These are phyloP conservation scores for Amanita rimosa DNA, from an alignment of 768 basidiomycete genomes.

Conservation along the genomic window DNA sequence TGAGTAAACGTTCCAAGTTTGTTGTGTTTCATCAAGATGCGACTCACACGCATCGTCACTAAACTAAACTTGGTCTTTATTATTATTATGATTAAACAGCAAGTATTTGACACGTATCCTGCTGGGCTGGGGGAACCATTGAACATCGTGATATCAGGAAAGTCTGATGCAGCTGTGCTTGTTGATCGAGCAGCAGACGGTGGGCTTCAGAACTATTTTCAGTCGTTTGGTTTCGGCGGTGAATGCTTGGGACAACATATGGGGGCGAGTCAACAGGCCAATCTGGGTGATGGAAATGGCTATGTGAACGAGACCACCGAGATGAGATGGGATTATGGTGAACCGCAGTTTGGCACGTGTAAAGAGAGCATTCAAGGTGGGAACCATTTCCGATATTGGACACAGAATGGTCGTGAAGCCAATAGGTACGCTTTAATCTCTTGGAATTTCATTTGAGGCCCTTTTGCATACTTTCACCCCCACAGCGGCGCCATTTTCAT, in stretches of 20 bases:
- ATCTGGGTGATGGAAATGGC: constrained; percentile 80
- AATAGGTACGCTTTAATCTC: constrained; percentile 35
- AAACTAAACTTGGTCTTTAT: neutral
- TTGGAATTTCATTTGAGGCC: neutral
- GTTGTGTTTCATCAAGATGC: neutral
- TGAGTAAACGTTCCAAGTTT: constrained; percentile 23
- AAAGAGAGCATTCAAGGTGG: constrained; percentile 80
- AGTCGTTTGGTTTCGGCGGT: constrained; percentile 63
- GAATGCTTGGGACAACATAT: constrained; percentile 82
- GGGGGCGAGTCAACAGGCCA: constrained; percentile 54
- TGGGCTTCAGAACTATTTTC: constrained; percentile 72
- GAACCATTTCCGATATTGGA: constrained; percentile 84
- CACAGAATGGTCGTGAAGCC: constrained; percentile 53
- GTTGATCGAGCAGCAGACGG: constrained; percentile 48
- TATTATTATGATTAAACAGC: constrained; percentile 19
- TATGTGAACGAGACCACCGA: constrained; percentile 66
- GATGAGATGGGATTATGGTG: constrained; percentile 79
- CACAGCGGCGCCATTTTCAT: constrained; percentile 60
- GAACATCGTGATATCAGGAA: constrained; percentile 69
- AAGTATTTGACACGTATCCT: constrained; percentile 48
- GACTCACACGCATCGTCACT: neutral
- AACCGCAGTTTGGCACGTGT: constrained; percentile 76
- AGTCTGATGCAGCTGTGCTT: constrained; percentile 63
- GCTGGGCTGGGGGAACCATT: constrained; percentile 77
- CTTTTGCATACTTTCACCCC: constrained; percentile 12